Base-by-base conservation (phyloP, 768 basidiomycete genomes). In the Phanerochaete carnosa region DNA sequence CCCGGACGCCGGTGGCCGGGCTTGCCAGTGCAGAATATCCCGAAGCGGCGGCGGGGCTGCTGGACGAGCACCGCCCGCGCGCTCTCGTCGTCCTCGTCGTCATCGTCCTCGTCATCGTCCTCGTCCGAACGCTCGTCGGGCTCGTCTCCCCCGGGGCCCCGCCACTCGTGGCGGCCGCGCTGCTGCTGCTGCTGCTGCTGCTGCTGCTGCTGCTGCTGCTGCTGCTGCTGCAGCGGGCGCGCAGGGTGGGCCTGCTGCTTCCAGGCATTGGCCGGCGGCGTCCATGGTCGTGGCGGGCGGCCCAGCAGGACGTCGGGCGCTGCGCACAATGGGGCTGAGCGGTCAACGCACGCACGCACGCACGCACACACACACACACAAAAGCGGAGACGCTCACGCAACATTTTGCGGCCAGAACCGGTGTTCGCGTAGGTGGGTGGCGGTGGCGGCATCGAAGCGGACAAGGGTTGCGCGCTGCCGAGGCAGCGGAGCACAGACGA, bases 11-110 rank as follows among this genome's bases (percentile, higher is more conserved):
- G 49, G 30, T 26, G 28, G 28, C 46, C 35, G 49, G 49, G 64
- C 47, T 69, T 76, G 62, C 70, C 67, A 45, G 74, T 75, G 58
- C 76, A 76, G 57, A 77, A 75, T 58, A 76, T 77, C 50, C 76
- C 75, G 47, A 76, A 76, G 47, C 69, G 65, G 49, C 66, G 67
- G 33, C 67, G 51, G 8, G 62, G 43, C 28, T 52, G 12, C 45
- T 63, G 69, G 32, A 65, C 30, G 5, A 64, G 45, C 9, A 60
- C 54, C 28, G 68, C 66, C 23, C 50, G 39, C n/a, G 43, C 26
- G 32, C 39, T 2, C 65, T 57, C 26, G 55, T 51, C 35, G 60
- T 67, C 3, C 39, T 67, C 64, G 16, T 54, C 64, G 8, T 2
- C 15, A 0, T 23, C 64, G 8, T 2, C 15, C 0, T 23, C 19